phyloP scores from a whole-genome alignment of 1,284 basidiomycete species.

The Earliella scabrosa region DNA sequence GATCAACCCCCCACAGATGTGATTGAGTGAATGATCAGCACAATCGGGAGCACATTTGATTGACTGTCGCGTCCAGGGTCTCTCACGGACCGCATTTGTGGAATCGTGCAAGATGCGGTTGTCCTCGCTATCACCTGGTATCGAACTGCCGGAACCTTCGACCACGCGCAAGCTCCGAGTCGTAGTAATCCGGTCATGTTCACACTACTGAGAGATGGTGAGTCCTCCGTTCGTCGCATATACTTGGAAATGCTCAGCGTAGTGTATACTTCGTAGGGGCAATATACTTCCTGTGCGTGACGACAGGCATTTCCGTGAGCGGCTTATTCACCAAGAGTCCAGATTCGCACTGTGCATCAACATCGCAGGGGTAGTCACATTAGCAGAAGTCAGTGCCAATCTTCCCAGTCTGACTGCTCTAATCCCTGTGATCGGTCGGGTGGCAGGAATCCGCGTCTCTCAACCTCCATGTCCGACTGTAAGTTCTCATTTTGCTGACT shows the following conservation, averaged over 20 bases:
- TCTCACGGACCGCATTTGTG: too few species aligned
- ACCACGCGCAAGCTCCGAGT: background rate
- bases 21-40: too few species aligned
- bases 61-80: too few species aligned
- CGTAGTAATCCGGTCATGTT: background rate
- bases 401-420: background rate
- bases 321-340: background rate
- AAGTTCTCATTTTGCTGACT: background rate
- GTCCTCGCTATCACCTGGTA: slow-evolving; percentile 16
- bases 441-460: background rate
- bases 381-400: background rate
- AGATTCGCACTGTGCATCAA: background rate
- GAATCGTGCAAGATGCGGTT: too few species aligned
- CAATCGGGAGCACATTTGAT: too few species aligned
- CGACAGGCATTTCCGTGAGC: background rate
- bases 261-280: background rate
- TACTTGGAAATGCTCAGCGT: background rate
- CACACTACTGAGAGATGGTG: slow-evolving; percentile 11
- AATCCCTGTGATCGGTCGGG: background rate
- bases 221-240: background rate
- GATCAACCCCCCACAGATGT: too few species aligned
- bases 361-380: background rate
- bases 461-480: too few species aligned
- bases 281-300: slow-evolving; percentile 2
- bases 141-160: slow-evolving; percentile 5